Percentiles rank a stretch among this genome's conserved stretches.
Conservation (phyloP, 495 filamentous ascomycete genomes). For the Aspergillus diversus region DNA sequence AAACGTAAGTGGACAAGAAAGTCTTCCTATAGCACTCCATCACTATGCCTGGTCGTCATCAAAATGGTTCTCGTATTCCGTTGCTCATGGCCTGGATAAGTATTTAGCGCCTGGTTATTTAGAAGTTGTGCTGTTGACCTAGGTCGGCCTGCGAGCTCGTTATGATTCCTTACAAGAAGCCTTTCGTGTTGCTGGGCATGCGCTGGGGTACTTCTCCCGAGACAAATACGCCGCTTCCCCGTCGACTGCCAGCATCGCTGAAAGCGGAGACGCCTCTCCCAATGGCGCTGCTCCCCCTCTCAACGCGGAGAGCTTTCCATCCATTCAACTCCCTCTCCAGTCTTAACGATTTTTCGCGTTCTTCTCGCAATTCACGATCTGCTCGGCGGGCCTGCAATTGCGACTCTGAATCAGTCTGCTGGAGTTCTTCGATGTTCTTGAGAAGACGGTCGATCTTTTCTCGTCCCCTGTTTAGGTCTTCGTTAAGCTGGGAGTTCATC, state of each 20-base stretch:
- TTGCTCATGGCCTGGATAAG: conserved; percentile 25
- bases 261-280: conserved; percentile 37
- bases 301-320: conserved; percentile 75
- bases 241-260: conserved; percentile 46
- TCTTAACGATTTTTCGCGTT: conserved; percentile 79
- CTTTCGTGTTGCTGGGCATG: conserved; percentile 54
- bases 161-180: conserved; percentile 45
- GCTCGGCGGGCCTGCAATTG: conserved; percentile 80
- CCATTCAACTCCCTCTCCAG: conserved; percentile 88
- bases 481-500: conserved; percentile 72
- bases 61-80: conserved; percentile 27
- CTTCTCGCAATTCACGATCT: conserved; percentile 88
- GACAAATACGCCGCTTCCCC: conserved; percentile 44
- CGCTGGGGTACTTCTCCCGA: conserved; percentile 45
- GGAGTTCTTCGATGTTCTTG: conserved; percentile 88
- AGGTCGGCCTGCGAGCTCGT: conserved; percentile 26
- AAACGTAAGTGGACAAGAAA: conserved; percentile 12
- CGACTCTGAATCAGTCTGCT: conserved; percentile 77
- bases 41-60: conserved; percentile 23
- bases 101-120: conserved; percentile 22
- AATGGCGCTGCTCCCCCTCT: conserved; percentile 49
- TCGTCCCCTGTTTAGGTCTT: conserved; percentile 79
- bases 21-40: conserved; percentile 16
- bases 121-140: conserved; percentile 15
- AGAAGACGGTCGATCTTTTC: conserved; percentile 91